Evolutionary conservation across 2,329 filamentous ascomycete species (phyloP).

Genomic region (Aspergillus tanneri): DNA sequence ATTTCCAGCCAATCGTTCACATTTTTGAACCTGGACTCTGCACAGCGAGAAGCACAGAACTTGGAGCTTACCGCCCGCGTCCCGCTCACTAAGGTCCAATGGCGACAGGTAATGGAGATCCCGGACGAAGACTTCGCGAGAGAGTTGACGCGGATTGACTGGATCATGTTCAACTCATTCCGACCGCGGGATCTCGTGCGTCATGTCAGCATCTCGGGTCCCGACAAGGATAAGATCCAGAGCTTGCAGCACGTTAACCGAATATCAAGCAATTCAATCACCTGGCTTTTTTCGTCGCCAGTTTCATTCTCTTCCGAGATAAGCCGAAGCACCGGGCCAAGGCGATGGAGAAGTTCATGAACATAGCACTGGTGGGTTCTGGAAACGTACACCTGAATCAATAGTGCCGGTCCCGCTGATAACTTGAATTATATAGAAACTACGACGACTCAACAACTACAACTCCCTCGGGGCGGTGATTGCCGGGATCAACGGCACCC

Average conservation of each 20-base stretch:
- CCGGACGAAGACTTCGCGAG: conserved; percentile 81
- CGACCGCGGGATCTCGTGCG: conserved; percentile 89
- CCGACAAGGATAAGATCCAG: conserved; percentile 57
- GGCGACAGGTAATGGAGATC: conserved; percentile 85
- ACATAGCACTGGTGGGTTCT: conserved; percentile 62
- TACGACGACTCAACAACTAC: conserved; percentile 94
- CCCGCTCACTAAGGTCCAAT: conserved; percentile 78
- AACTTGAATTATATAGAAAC: no score
- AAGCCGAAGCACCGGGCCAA: conserved; percentile 92
- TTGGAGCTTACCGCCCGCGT: conserved; percentile 69
- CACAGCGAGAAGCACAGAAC: conserved; percentile 72
- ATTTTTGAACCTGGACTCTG: conserved; percentile 59
- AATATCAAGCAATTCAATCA: conserved; percentile 92
- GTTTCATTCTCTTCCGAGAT: conserved; percentile 82
- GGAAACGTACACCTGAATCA: conserved; percentile 12
- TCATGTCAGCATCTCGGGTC: conserved; percentile 72
- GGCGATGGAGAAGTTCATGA: conserved; percentile 95
- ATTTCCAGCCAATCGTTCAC: conserved; percentile 46
- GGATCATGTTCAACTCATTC: conserved; percentile 97
- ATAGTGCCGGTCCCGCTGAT: no score
- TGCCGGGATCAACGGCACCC: conserved; percentile 84
- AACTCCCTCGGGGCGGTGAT: conserved; percentile 93
- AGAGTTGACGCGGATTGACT: conserved; percentile 93
- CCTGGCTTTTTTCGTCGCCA: conserved; percentile 76
- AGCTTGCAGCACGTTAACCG: conserved; percentile 84